Evolutionary conservation across 2,329 filamentous ascomycete genomes (phyloP), one percentile per base, ranked within the genome.

Genomic region (Aphanoascus verrucosus): DNA sequence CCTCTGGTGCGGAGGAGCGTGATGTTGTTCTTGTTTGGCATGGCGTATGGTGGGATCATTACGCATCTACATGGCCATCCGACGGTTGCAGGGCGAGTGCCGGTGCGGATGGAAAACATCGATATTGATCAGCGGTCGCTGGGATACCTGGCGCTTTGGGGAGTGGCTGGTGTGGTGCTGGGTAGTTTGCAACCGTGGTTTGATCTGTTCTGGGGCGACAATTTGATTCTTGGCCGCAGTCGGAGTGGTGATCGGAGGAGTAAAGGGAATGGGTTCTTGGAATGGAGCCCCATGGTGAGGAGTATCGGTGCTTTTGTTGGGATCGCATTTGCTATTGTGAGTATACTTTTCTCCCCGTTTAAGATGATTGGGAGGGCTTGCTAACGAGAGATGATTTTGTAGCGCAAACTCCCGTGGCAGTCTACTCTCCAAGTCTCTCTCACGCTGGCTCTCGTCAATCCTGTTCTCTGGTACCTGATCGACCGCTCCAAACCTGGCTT

Each of bases 401-500:
- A 94, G 88, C 84, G 93, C 59, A 88, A 86, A 68, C 80, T 96
- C 8, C 86, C 88, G 1, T 98, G 93, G 93, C 80, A 90, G 62
- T 96, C 90, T 7, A 93, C 89, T 1, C 81, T 95, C n/a, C 93
- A 98, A 69, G 83, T 94, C 17, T 94, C 90, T 1, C 70, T 94
- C 23, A 93, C 90, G 0, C 82, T 98, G 47, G 87, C 89, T 19
- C 81, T 97, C 56, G 88, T 86, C 17, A 97, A 97, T 66, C 91
- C 93, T 1, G 85, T 93, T 8, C 74, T 98, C 15, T 98, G 93
- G 93, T 98, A 94, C 70, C 77, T 97, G 20, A 86, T 98, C 64
- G 93, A 98, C 70, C 86, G 91, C 49, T 93, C 88, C 45, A 83
- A 82, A 60, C 80, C 89, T 0, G 93, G 93, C 3, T 85, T 97